Evolutionary conservation across 305 asterid species (phyloP), one percentile per base, ranked within the genome.

Genomic region (Caryopteris hybrid): DNA sequence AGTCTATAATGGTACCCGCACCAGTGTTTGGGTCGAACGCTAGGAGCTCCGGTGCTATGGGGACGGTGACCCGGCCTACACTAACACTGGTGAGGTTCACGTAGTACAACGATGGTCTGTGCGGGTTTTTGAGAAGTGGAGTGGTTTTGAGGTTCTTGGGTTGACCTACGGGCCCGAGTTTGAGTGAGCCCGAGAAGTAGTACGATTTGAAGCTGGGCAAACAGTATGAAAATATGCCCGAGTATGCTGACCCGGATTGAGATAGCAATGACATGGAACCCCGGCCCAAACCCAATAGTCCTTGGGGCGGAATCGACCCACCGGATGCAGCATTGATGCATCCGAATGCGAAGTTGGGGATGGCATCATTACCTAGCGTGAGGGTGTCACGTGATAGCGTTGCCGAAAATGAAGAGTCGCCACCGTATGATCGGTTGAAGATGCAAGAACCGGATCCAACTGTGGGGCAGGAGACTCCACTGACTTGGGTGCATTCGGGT

Each of bases 161-260:
- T 23, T 92, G 98, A 11, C 95, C 96, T 17, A 72, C 8, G 1
- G 95, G 89, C 0, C 98, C 97, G 53, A 92, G 96, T 61, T 80
- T 90, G 63, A 92, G 96, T 0, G 96, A 92, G n/a, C 98, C 96
- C 0, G 98, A 92, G 70, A 92, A 92, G 75, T 88, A 92, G 75
- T 82, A 92, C 0, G 94, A 87, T 61, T 74, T 84, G 85, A 91
- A 93, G 67, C 97, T 93, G 0, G 97, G 99, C 1, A 93, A 62
- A 54, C 99, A 93, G 36, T 88, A 91, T 0, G 97, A 93, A 75
- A 93, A 93, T 14, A 91, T 76, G 0, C 97, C 96, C 3, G 96
- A 84, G 57, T 85, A 90, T 21, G 78, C 76, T 5, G 92, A 58
- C 38, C 90, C 86, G 53, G 97, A 66, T 66, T 93, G 97, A 0